Evolutionary conservation across 2,329 filamentous ascomycete genomes (phyloP).

Genomic region (Penicillium sp.): DNA sequence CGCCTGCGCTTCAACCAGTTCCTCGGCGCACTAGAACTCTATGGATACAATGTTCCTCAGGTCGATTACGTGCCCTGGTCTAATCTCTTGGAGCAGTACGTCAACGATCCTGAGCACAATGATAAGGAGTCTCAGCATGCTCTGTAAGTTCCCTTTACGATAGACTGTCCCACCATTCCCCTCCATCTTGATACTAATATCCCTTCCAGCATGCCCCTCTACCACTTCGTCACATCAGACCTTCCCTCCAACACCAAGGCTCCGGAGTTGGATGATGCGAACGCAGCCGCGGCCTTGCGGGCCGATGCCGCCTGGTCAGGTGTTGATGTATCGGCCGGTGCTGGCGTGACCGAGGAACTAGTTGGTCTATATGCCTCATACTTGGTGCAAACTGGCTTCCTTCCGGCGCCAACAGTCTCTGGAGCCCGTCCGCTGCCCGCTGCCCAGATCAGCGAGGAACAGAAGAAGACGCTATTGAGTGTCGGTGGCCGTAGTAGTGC

Average conservation of each 20-base stretch:
- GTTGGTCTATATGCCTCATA: slow-evolving; percentile 64
- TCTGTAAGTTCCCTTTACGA: slow-evolving; percentile 43
- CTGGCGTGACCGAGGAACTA: slow-evolving; percentile 57
- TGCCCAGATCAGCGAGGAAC: slow-evolving; percentile 45
- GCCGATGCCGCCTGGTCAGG: slow-evolving; percentile 59
- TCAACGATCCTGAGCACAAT: slow-evolving; percentile 55
- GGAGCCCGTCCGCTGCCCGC: slow-evolving; percentile 42
- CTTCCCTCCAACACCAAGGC: slow-evolving; percentile 67
- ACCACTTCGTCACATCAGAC: slow-evolving; percentile 68
- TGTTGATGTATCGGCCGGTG: slow-evolving; percentile 54
- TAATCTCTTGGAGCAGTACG: slow-evolving; percentile 63
- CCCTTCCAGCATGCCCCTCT: slow-evolving; percentile 58
- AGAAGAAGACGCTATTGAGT: slow-evolving; percentile 49
- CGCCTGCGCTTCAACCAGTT: slow-evolving; percentile 74
- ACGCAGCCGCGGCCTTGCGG: slow-evolving; percentile 62
- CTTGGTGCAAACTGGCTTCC: slow-evolving; percentile 60
- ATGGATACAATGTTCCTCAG: slow-evolving; percentile 67
- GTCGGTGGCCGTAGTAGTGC: slow-evolving; percentile 52
- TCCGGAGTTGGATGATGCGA: slow-evolving; percentile 69
- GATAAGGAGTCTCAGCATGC: slow-evolving; percentile 63
- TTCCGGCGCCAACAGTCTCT: slow-evolving; percentile 40
- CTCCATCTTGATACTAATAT: neutral
- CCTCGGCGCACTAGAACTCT: slow-evolving; percentile 64
- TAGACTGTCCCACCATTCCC: neutral
- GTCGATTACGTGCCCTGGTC: slow-evolving; percentile 68